Percentiles rank a stretch among this genome's conserved stretches.
phyloP scores from a whole-genome alignment of 2,329 filamentous ascomycete species.

The Calonectria naviculata region DNA sequence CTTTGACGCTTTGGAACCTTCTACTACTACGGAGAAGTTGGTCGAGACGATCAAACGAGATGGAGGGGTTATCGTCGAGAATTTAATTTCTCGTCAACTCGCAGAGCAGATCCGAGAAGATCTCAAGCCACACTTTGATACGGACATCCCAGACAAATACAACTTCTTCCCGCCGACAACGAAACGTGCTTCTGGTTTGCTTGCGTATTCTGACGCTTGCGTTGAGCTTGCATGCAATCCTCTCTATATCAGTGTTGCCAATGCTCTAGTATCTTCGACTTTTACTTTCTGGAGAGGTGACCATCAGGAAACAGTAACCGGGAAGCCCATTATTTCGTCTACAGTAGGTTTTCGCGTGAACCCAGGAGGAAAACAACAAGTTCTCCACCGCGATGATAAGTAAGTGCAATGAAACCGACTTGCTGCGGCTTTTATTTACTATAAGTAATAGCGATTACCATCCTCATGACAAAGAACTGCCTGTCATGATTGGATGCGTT shows the following conservation, averaged over 20 bases:
- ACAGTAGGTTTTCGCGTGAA: constrained; percentile 12
- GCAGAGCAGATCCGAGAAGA: background rate
- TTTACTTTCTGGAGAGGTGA: constrained; percentile 12
- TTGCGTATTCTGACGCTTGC: constrained; percentile 8
- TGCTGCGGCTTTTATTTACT: background rate
- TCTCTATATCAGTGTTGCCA: constrained; percentile 3
- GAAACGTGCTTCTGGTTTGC: background rate
- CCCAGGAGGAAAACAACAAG: constrained; percentile 10
- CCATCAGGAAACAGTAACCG: background rate
- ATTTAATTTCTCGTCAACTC: background rate
- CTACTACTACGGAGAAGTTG: background rate
- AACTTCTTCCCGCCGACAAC: constrained; percentile 10
- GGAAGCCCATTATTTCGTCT: constrained; percentile 6
- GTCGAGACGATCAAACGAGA: background rate
- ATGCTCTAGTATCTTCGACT: background rate
- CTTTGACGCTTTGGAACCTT: background rate
- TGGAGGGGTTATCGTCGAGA: constrained; percentile 14
- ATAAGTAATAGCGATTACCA: constrained; percentile 1
- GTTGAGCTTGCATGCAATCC: constrained; percentile 9
- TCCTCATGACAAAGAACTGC: constrained; percentile 2
- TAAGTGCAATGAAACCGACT: background rate
- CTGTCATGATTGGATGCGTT: constrained; percentile 13
- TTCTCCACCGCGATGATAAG: constrained; percentile 9
- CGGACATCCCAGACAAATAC: background rate
- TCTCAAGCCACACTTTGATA: constrained; percentile 9